Evolutionary conservation across 805 yeast genomes (phyloP), one percentile per base, ranked within the genome.

Genomic region (Starmerella kuoi): DNA sequence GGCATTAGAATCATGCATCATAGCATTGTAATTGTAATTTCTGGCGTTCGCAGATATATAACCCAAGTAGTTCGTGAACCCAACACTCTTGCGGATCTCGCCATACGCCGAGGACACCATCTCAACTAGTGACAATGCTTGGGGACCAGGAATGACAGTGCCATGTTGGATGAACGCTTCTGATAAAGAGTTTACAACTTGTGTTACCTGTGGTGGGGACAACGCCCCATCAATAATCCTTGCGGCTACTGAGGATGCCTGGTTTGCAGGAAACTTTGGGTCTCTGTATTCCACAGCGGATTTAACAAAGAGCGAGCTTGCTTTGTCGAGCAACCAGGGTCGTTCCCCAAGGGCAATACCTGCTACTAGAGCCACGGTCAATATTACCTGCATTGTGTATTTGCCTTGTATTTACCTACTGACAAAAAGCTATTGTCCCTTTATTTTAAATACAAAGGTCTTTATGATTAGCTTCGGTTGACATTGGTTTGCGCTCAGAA

Each of bases 171-270:
- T 33, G 9, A 48, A 14, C 15, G 37, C 33, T 5, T 19, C 21
- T 7, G 45, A 40, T 12, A 30, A 21, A 9, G 45, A n/a, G 14
- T 34, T 23, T 5, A 25, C 37, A 9, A 48, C 20, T 3, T 22
- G 34, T 2, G 51, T 43, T n/a, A 40, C 45, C 31, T 50, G 54
- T 9, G 54, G 54, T 4, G 48, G 48, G 5, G 48, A 31, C 7
- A 50, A 31, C 8, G 46, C 52, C 1, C 46, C 52, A 23, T 38
- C 39, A 11, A 49, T 26, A 35, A 46, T 40, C 14, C 41, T 24
- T 19, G 32, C 24, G 5, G 52, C 54, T 1, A 50, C 33, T 5
- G 37, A 17, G 3, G 45, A 37, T 4, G 54, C 54, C 26, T 36
- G 37, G 2, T 44, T 26, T 26, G n/a, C 41, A 3, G 50, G 44